Evolutionary conservation across 2,329 filamentous ascomycete genomes (phyloP), one percentile per base, ranked within the genome.

Genomic region (Leptographium procerum): DNA sequence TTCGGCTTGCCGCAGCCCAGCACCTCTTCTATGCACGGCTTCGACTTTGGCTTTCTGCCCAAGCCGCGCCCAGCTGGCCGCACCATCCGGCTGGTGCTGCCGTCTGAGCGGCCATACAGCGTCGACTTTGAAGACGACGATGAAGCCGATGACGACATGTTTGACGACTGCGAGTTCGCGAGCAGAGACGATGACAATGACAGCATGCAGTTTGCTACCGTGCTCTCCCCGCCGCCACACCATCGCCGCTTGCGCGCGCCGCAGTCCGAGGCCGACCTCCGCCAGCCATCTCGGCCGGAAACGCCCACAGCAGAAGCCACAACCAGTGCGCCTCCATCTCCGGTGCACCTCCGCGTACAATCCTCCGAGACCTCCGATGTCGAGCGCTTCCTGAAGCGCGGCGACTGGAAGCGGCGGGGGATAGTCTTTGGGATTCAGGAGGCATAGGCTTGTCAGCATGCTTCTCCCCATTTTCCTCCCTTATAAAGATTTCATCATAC

Each of bases 361-460:
- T 58, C 59, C 47, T 61, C 51, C n/a, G 60, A 54, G 16, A 47
- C 59, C 13, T 61, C 61, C 28, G 65, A 64, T 26, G 60, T 65
- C 7, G 67, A 68, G 31, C 62, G 65, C 36, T 69, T 65, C 45
- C 61, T 71, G 19, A 68, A 67, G 62, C 65, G 69, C 2, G 70
- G 70, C 55, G 68, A 64, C 55, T 72, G 70, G 70, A 72, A 72
- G 66, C 64, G 70, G 24, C 61, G 68, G 5, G 70, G 67, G 26
- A 70, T 72, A 45, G 65, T 71, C 53, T 72, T 72, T 58, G 59
- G 53, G 29, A 66, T 66, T 24, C 66, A 68, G 9, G 67, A 70
- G 55, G 63, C 57, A 19, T 70, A 26, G 19, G n/a, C 54, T 16
- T 43, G 16, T 29, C 14, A n/a, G 52, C 2, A 16, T 10, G 19